Conservation (phyloP, 73 alveolate species). For the Symbiodinium pilosum region DNA sequence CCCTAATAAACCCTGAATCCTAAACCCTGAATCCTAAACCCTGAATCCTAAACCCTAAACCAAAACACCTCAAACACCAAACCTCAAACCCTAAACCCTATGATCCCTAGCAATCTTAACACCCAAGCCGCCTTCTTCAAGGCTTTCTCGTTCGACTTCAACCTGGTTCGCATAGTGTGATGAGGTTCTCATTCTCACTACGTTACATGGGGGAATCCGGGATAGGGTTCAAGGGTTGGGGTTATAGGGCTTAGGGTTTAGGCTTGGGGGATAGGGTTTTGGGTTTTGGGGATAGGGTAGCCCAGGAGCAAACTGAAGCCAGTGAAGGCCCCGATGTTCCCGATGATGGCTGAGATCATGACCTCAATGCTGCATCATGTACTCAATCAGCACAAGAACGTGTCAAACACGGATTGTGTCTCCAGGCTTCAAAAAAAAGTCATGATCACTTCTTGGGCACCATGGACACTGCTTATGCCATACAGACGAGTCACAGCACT, state of each 20-base stretch:
- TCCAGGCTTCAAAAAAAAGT: background rate
- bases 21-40: no score
- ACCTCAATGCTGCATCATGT: background rate
- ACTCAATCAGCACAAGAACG: background rate
- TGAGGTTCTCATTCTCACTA: no score
- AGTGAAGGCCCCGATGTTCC: conserved; percentile 89
- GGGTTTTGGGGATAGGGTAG: background rate
- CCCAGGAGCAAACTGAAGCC: conserved; percentile 39
- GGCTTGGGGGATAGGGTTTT: no score
- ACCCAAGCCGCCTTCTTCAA: conserved; percentile 12
- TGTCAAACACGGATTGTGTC: background rate
- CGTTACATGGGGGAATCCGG: no score
- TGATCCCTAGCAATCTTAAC: no score
- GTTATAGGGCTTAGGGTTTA: no score
- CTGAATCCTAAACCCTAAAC: no score
- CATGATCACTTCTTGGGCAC: no score
- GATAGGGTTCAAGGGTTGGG: no score
- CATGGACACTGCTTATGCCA: no score
- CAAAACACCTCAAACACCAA: background rate
- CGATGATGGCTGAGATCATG: conserved; percentile 59
- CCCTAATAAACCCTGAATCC: background rate
- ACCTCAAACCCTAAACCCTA: background rate
- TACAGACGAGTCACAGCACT: conserved; percentile 36
- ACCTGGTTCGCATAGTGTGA: background rate
- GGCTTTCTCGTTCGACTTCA: conserved; percentile 89